Percentiles rank a stretch among this genome's conserved stretches.
These are phyloP conservation scores for Hypoxylon lienhwacheense DNA, from an alignment of 495 filamentous ascomycete genomes.

Conservation along the genomic window DNA sequence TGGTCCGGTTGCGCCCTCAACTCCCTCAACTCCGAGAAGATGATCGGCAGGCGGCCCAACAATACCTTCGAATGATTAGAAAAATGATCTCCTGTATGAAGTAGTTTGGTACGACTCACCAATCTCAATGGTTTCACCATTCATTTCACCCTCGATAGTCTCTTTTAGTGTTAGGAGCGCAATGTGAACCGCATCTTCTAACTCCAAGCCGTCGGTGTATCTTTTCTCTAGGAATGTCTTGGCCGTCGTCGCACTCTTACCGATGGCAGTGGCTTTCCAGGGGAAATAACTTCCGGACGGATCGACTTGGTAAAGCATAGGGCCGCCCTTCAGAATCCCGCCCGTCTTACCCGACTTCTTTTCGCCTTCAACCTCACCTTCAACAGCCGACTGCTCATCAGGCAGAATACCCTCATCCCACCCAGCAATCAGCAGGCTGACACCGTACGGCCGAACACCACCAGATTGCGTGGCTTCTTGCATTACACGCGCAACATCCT, in stretches of 20 bases:
- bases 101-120: slow-evolving; percentile 56
- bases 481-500: slow-evolving; percentile 97
- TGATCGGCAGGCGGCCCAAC: slow-evolving; percentile 93
- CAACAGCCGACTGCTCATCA: slow-evolving; percentile 54
- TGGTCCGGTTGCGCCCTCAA: slow-evolving; percentile 84
- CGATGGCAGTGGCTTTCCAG: slow-evolving; percentile 99
- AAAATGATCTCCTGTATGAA: slow-evolving; percentile 1
- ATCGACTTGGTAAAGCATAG: slow-evolving; percentile 97
- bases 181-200: slow-evolving; percentile 99
- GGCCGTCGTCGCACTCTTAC: slow-evolving; percentile 95
- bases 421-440: slow-evolving; percentile 90
- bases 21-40: slow-evolving; percentile 88
- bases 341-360: slow-evolving; percentile 86
- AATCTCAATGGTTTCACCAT: slow-evolving; percentile 97
- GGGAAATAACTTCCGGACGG: slow-evolving; percentile 96
- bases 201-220: slow-evolving; percentile 93
- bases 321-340: slow-evolving; percentile 91
- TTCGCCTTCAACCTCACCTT: slow-evolving; percentile 58
- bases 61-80: slow-evolving; percentile 67
- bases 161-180: slow-evolving; percentile 97
- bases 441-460: slow-evolving; percentile 97
- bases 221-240: slow-evolving; percentile 99
- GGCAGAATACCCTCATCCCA: slow-evolving; percentile 97
- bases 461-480: slow-evolving; percentile 98
- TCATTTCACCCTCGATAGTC: slow-evolving; percentile 99